Conservation (phyloP, 345 rosid species). For the Moricandia arvensis region DNA sequence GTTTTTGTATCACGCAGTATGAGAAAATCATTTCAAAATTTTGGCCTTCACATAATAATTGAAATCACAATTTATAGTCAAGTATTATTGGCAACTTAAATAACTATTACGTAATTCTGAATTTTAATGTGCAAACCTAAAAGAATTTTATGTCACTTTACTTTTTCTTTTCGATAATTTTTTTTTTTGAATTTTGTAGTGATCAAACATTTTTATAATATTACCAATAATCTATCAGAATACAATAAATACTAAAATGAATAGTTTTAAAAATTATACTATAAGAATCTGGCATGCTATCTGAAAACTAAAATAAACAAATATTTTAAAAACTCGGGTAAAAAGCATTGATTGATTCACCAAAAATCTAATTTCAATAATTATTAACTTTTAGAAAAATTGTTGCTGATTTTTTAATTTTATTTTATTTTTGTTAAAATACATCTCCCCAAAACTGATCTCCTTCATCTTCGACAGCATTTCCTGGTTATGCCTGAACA, state of each 20-base stretch:
- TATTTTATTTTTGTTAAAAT: background rate
- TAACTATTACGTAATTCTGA: background rate
- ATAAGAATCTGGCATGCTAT: background rate
- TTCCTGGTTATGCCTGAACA: constrained; percentile 22
- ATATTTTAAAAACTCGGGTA: background rate
- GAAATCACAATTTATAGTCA: background rate
- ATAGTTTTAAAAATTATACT: background rate
- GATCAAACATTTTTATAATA: background rate
- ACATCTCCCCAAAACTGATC: constrained; percentile 17
- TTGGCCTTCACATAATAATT: background rate
- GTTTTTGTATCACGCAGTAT: background rate
- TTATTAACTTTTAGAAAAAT: background rate
- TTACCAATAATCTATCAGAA: background rate
- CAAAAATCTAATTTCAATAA: background rate
- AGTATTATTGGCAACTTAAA: background rate
- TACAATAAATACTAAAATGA: background rate
- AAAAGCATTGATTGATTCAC: background rate
- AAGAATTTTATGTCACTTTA: background rate
- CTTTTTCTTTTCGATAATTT: background rate
- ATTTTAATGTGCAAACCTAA: background rate
- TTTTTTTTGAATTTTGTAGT: background rate
- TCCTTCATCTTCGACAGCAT: constrained; percentile 23
- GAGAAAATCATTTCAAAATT: background rate
- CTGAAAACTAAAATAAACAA: background rate
- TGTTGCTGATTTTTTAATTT: background rate